A percentile compares a stretch with the other conserved stretches of the same genome.
phyloP scores from a whole-genome alignment of 768 basidiomycete species.

The Mycena galopus region DNA sequence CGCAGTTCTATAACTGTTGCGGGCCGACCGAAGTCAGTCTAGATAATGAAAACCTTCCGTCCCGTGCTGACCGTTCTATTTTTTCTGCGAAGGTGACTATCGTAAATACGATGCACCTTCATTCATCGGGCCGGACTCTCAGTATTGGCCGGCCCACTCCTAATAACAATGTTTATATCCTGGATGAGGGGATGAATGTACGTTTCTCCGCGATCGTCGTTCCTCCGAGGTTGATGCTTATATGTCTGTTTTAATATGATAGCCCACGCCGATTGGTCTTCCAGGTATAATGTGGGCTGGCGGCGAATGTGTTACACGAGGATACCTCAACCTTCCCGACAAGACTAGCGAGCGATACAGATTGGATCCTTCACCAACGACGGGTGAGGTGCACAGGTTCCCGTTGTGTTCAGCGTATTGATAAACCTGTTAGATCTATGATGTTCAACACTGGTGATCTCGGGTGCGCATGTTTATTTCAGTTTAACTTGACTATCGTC shows the following conservation, averaged over 20 bases:
- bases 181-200: constrained; percentile 38
- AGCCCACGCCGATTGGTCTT: constrained; percentile 48
- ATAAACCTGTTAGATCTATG: constrained; percentile 42
- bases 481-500: constrained; percentile 2
- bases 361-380: constrained; percentile 61
- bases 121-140: constrained; percentile 54
- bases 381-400: constrained; percentile 50
- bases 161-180: constrained; percentile 61
- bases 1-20: constrained; percentile 65
- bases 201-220: constrained; percentile 14
- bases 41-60: not conserved
- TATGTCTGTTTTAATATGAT: constrained; percentile 18
- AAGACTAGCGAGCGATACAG: constrained; percentile 66
- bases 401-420: constrained; percentile 7
- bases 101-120: constrained; percentile 68
- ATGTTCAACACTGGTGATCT: constrained; percentile 80
- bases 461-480: constrained; percentile 46
- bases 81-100: constrained; percentile 59
- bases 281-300: constrained; percentile 73
- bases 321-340: constrained; percentile 68
- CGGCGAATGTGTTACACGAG: constrained; percentile 67
- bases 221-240: constrained; percentile 52
- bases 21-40: constrained; percentile 66
- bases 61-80: not conserved
- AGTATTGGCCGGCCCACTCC: constrained; percentile 68